Conservation (phyloP, 345 rosid species). For the Carallia pectinifolia region DNA sequence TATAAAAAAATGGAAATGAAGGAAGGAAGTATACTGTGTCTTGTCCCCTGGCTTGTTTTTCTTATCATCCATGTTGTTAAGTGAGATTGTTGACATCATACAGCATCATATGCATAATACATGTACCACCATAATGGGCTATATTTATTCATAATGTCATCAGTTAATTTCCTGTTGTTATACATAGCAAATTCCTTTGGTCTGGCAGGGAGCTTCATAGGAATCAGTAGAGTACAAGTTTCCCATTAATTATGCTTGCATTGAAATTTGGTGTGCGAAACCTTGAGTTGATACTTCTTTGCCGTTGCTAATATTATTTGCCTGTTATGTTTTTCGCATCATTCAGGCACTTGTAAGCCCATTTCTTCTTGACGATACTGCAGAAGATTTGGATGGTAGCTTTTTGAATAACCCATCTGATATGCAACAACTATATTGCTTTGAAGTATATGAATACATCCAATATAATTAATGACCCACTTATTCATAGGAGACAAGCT, state of each 20-base stretch:
- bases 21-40: too few relatives aligned
- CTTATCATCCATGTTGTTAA: too few relatives aligned
- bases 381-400: constrained; percentile 37
- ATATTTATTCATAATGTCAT: too few relatives aligned
- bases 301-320: constrained; percentile 1
- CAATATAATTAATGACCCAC: not conserved
- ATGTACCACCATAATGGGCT: too few relatives aligned
- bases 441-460: constrained; percentile 9
- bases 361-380: constrained; percentile 71
- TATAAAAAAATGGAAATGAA: too few relatives aligned
- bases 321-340: constrained; percentile 2
- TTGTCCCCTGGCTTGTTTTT: too few relatives aligned
- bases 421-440: constrained; percentile 23
- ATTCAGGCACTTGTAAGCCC: constrained; percentile 79
- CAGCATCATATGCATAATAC: not conserved
- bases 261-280: not conserved
- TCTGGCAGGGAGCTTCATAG: constrained; percentile 2
- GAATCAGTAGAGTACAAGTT: too few relatives aligned
- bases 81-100: too few relatives aligned
- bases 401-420: constrained; percentile 39
- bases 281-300: too few relatives aligned
- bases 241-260: not conserved
- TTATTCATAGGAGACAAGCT: constrained; percentile 38
- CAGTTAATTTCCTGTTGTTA: too few relatives aligned
- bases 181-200: not conserved